These are phyloP conservation scores for Solioccasus polychromus DNA, from an alignment of 768 basidiomycete species.

Conservation along the genomic window DNA sequence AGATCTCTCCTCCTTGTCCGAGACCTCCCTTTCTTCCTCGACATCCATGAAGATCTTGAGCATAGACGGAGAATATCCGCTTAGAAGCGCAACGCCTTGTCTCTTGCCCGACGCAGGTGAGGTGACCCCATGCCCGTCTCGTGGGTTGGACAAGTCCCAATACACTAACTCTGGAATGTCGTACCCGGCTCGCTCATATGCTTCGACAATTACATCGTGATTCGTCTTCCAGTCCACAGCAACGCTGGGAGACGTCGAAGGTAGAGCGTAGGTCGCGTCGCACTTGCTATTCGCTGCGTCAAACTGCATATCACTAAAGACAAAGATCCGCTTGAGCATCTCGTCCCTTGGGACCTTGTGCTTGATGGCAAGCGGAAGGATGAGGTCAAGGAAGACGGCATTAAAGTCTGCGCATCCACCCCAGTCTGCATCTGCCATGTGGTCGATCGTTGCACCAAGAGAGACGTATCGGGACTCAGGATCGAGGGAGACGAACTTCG, in stretches of 20 bases:
- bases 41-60: constrained; percentile 72
- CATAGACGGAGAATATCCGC: constrained; percentile 66
- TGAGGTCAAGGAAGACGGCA: constrained; percentile 57
- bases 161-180: constrained; percentile 71
- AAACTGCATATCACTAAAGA: constrained; percentile 82
- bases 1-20: constrained; percentile 28
- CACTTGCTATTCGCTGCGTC: constrained; percentile 32
- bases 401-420: constrained; percentile 60
- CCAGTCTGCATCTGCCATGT: constrained; percentile 42
- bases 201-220: constrained; percentile 52
- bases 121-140: constrained; percentile 23
- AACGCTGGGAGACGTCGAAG: constrained; percentile 1
- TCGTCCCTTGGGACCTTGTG: constrained; percentile 60
- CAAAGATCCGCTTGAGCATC: constrained; percentile 74
- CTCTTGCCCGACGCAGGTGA: constrained; percentile 50
- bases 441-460: constrained; percentile 36
- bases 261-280: too few species aligned
- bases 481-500: constrained; percentile 50
- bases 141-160: constrained; percentile 52
- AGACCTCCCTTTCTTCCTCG: constrained; percentile 39
- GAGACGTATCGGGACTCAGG: constrained; percentile 25
- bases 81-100: constrained; percentile 66
- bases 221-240: constrained; percentile 54
- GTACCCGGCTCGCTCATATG: constrained; percentile 61
- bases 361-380: constrained; percentile 58